Evolutionary conservation across 179 eudicot species (phyloP).

Genomic region (Spinacia oleracea): DNA sequence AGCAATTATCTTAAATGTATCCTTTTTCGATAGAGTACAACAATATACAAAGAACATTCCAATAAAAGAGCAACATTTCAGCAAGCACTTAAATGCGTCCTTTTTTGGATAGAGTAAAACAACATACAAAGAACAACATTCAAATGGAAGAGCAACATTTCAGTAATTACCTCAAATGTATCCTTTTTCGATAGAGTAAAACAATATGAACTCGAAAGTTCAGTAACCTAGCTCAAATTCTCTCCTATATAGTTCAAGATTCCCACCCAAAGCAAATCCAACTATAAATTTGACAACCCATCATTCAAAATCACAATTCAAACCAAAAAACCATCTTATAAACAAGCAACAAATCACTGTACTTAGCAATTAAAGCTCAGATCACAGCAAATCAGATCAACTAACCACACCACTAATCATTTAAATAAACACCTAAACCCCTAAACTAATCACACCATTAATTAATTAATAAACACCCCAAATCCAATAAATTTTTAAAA

Average conservation of each 20-base stretch:
- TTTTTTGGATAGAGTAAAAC: background rate
- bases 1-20: background rate
- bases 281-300: too few species aligned
- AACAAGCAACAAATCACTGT: background rate
- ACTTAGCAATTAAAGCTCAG: background rate
- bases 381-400: background rate
- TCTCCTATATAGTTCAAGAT: background rate
- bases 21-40: background rate
- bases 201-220: background rate
- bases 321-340: background rate
- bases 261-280: background rate
- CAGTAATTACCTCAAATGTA: background rate
- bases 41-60: background rate
- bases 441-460: background rate
- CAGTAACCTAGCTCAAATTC: background rate
- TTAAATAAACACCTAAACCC: background rate
- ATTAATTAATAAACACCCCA: background rate
- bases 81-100: background rate
- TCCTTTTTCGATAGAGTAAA: background rate
- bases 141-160: background rate
- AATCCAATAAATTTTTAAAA: background rate
- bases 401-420: background rate
- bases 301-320: background rate
- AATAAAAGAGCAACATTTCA: background rate
- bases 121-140: background rate